These are phyloP conservation scores for Colletotrichum shisoi DNA, from an alignment of 2,329 filamentous ascomycete species.

Conservation along the genomic window DNA sequence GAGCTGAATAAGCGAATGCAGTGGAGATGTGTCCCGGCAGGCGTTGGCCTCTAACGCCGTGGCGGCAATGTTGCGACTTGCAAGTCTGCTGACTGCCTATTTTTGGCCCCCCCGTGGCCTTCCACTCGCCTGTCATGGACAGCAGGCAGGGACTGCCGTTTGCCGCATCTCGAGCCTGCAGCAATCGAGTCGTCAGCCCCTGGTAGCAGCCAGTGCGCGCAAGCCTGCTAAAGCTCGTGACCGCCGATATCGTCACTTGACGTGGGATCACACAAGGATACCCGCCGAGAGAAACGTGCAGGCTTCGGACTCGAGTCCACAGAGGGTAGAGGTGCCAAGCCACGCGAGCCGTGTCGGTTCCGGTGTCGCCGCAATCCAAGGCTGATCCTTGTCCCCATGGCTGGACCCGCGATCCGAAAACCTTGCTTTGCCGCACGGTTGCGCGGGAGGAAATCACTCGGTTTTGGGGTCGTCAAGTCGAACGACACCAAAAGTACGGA, in stretches of 20 bases:
- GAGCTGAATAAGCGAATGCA: constrained; percentile 8
- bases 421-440: constrained; percentile 26
- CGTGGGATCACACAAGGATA: constrained; percentile 19
- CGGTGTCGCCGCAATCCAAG: constrained; percentile 25
- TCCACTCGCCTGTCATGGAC: constrained; percentile 8
- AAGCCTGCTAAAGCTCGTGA: constrained; percentile 22
- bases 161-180: constrained; percentile 17
- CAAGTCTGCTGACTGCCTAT: constrained; percentile 29
- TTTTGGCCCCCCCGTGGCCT: constrained; percentile 27
- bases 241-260: constrained; percentile 29
- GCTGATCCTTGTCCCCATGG: constrained; percentile 25
- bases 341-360: constrained; percentile 21
- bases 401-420: constrained; percentile 27
- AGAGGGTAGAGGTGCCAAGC: constrained; percentile 6
- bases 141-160: constrained; percentile 28
- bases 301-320: neutral
- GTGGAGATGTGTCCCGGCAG: constrained; percentile 6
- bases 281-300: neutral
- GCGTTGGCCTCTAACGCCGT: constrained; percentile 19
- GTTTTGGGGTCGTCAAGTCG: constrained; percentile 9
- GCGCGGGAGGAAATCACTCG: constrained; percentile 22
- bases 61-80: constrained; percentile 19
- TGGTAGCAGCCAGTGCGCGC: constrained; percentile 29
- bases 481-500: neutral
- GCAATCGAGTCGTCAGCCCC: neutral